Evolutionary conservation across 768 basidiomycete species (phyloP), one percentile per base, ranked within the genome.

Genomic region (Termitomyces sp.): DNA sequence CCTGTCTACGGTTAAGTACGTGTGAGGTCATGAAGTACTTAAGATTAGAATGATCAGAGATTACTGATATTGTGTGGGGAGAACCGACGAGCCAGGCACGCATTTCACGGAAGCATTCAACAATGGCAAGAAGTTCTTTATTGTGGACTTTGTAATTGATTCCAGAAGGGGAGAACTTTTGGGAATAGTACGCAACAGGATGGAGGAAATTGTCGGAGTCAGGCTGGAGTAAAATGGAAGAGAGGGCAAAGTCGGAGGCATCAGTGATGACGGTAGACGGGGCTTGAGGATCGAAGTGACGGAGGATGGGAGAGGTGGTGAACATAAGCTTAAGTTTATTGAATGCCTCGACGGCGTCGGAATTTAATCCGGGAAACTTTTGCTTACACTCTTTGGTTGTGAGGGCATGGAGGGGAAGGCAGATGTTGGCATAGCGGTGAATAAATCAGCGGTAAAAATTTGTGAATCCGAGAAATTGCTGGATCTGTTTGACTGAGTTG

Each of bases 81-180:
- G n/a, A n/a, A n/a, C n/a, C n/a, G n/a, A n/a, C n/a, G n/a, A n/a
- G n/a, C n/a, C n/a, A n/a, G n/a, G n/a, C n/a, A n/a, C n/a, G n/a
- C n/a, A n/a, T n/a, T n/a, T n/a, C n/a, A n/a, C n/a, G n/a, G n/a
- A n/a, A n/a, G n/a, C n/a, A n/a, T n/a, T n/a, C n/a, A n/a, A n/a
- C n/a, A n/a, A n/a, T n/a, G n/a, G n/a, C n/a, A n/a, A n/a, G n/a
- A 0, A 82, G 63, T 65, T 83, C 81, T 61, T 80, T 78, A 46
- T 84, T 73, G 54, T 82, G 73, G 27, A 78, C 68, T 10, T 76
- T 66, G 56, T 83, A 83, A 61, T 81, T 82, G 7, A 65, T 47
- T 61, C 83, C 72, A 0, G 73, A 58, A 72, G 68, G 45, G 73
- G 72, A 0, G 10, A 69, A 57, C 38, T 51, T 72, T n/a, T n/a